phyloP scores from a whole-genome alignment of 352 stramenopile species.

The Globisporangium irregulare region DNA sequence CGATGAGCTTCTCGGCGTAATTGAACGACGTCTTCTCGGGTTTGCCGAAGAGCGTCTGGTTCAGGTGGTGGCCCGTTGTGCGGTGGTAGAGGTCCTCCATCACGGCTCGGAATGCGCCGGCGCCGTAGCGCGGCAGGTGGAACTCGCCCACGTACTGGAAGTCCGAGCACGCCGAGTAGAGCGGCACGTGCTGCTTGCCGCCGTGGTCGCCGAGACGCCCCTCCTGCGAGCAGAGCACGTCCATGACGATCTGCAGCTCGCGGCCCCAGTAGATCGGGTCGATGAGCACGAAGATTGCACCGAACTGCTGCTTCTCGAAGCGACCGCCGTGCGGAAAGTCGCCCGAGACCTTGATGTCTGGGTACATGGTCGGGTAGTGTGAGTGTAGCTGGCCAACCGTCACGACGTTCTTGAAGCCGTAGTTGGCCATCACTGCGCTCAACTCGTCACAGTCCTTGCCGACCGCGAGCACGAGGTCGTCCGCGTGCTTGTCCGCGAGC shows the following conservation, averaged over 20 bases:
- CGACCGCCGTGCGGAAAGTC: slow-evolving; percentile 24
- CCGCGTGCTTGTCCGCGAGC: slow-evolving; percentile 54
- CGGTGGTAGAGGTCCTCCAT: slow-evolving; percentile 72
- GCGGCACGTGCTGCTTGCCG: slow-evolving; percentile 37
- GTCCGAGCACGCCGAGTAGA: slow-evolving; percentile 86
- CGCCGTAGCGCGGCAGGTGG: slow-evolving; percentile 76
- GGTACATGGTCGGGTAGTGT: slow-evolving; percentile 81
- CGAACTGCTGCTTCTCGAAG: slow-evolving; percentile 37
- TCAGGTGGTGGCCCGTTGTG: slow-evolving; percentile 71
- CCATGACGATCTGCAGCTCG: slow-evolving; percentile 58
- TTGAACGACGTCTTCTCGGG: slow-evolving; percentile 70
- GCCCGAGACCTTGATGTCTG: slow-evolving; percentile 58
- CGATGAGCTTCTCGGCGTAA: slow-evolving; percentile 77
- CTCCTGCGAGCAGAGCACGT: slow-evolving; percentile 46
- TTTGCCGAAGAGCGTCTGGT: slow-evolving; percentile 79
- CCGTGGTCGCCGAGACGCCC: slow-evolving; percentile 30
- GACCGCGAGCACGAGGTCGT: slow-evolving; percentile 77
- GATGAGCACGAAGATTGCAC: slow-evolving; percentile 54
- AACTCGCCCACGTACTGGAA: slow-evolving; percentile 88
- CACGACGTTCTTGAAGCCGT: slow-evolving; percentile 83
- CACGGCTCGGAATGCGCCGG: slow-evolving; percentile 75
- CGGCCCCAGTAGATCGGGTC: slow-evolving; percentile 60
- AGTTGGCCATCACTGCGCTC: slow-evolving; percentile 60
- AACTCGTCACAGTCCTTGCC: slow-evolving; percentile 76
- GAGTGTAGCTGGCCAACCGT: slow-evolving; percentile 72